Base-by-base conservation (phyloP, 495 filamentous ascomycete species). In the Xanthoparmelia taractica region DNA sequence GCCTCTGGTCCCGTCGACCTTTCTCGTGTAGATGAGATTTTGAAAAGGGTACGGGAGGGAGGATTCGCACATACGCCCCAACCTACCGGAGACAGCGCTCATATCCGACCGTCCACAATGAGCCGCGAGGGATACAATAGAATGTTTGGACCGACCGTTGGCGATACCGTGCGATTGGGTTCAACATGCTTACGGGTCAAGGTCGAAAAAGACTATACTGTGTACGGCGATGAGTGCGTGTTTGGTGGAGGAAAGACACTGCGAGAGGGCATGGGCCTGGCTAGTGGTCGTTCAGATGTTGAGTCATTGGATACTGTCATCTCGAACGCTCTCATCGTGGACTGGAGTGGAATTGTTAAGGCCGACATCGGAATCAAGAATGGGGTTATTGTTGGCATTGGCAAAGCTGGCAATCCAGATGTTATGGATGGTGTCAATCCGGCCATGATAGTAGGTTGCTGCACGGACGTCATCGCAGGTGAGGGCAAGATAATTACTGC, bases 241-340 rank as follows among this genome's bases (percentile, higher is more conserved):
- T 97, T 98, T 75, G 94, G 94, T 41, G 94, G 94, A 29, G 94
- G 94, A 29, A 98, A 97, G 82, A 93, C 89, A 29, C 73, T 98
- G 58, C 81, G 94, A 56, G 94, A 98, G 72, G 94, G 94, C 7
- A 98, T 98, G 94, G 95, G 92, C 13, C 92, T 96, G 76, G 90
- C 92, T 10, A 87, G 84, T 40, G 93, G 90, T 25, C 79, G 88
- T 58, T 72, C 80, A 7, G 85, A 92, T 68, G 72, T 77, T 4
- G 84, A 94, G 29, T 85, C 83, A 50, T 72, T 96, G 67, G 94
- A 98, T 71, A 85, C 93, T 60, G 86, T 96, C 17, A 87, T 98
- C 67, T 92, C 91, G 13, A 97, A 97, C 72, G 95, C 95, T 15
- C 73, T 98, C 67, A 84, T 98, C 34, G 81, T 98, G 20, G 95